Evolutionary conservation across 2,329 filamentous ascomycete genomes (phyloP).

Genomic region (Celoporthe dispersa): DNA sequence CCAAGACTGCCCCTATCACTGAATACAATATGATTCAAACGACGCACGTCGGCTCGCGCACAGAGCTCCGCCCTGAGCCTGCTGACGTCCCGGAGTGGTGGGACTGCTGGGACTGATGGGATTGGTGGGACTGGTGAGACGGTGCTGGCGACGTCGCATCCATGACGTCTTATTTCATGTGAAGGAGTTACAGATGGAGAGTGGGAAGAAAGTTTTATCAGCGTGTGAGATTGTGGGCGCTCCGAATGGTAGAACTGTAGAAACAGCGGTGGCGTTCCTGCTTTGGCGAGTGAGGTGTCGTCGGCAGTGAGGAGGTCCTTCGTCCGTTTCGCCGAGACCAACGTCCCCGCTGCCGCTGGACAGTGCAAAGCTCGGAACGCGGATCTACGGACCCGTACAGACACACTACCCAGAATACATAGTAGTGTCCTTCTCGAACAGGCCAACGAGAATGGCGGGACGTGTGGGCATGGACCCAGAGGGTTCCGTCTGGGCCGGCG

Average conservation of each 20-base stretch:
- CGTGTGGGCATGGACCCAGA: neutral
- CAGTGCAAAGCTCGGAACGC: neutral
- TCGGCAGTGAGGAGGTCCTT: neutral
- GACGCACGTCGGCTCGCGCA: conserved; percentile 7
- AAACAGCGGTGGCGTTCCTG: neutral
- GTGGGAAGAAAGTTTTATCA: neutral
- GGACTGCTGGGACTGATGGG: neutral
- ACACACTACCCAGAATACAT: neutral
- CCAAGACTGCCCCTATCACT: neutral
- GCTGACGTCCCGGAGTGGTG: neutral
- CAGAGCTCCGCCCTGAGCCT: conserved; percentile 5
- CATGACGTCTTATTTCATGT: neutral
- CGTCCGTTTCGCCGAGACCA: neutral
- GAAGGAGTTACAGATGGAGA: neutral
- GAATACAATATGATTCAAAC: neutral
- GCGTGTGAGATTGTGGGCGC: neutral
- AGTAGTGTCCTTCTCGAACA: neutral
- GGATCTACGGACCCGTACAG: neutral
- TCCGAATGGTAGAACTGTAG: neutral
- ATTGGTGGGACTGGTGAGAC: conserved; percentile 5
- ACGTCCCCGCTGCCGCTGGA: neutral
- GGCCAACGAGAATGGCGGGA: conserved; percentile 1
- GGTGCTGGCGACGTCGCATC: conserved; percentile 7
- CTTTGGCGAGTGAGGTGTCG: neutral
- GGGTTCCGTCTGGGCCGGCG: neutral